Evolutionary conservation across 306 rosid species (phyloP), one percentile per base, ranked within the genome.

Genomic region (Oemleria cerasiformis): DNA sequence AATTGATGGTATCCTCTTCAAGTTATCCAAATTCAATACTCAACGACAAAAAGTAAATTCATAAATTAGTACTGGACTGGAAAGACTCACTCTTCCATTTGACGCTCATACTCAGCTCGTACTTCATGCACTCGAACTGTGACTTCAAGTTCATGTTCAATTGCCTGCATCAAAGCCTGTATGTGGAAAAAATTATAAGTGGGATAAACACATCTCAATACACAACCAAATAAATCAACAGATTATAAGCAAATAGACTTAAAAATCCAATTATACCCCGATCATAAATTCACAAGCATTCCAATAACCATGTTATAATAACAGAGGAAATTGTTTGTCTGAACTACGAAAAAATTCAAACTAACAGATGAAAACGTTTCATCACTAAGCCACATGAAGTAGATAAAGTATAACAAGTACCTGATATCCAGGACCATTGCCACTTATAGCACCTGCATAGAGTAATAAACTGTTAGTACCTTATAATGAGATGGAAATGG

Each of bases 71-170:
- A 6, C 16, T 54, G 39, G 40, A 63, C 54, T 45, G 67, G 55
- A 36, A 68, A 51, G 45, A 77, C 97, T 48, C 82, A 94, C 99
- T 86, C 99, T 82, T 89, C 96, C 81, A 80, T 89, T 81, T 91
- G 99, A 67, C 96, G 94, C 68, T 85, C 96, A 67, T 94, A 92
- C 75, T 86, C 97, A 49, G 83, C 72, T 57, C 99, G 97, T 10
- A 94, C 99, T 89, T 94, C 99, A 76, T 94, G 91, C 36, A 90
- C 95, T 68, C 96, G 86, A 34, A 91, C 96, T 0, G 87, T 89
- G 79, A 94, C 96, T 86, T 94, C 99, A 77, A 94, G 97, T 60
- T 94, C 97, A 49, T 91, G 96, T 78, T 94, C 97, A 65, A 94
- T 88, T 76, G 79, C 83, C 73, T 91, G 96, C 96, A 88, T 89